Evolutionary conservation across 306 rosid genomes (phyloP).

Genomic region (Geum urbanum): DNA sequence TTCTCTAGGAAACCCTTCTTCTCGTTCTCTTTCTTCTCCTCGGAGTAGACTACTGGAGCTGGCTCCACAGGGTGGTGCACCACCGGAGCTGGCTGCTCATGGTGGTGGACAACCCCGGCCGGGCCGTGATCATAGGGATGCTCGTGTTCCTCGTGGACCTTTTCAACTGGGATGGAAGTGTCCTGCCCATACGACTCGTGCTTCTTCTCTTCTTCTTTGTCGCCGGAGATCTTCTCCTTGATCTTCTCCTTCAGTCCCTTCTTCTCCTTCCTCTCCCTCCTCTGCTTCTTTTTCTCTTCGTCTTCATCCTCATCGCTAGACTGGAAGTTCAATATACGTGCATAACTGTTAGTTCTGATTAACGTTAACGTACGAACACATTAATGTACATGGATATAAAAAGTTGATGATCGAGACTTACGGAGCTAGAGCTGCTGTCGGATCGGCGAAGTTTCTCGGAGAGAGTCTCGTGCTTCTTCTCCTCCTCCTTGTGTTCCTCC

Average conservation of each 20-base stretch:
- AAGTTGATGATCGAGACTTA: conserved; percentile 16
- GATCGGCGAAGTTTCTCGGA: conserved; percentile 39
- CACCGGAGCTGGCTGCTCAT: background rate
- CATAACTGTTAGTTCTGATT: background rate
- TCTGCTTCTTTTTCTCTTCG: conserved; percentile 43
- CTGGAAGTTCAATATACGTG: conserved; percentile 29
- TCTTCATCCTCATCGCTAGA: conserved; percentile 70
- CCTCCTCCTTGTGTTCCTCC: conserved; percentile 15
- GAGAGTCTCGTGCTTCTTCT: conserved; percentile 27
- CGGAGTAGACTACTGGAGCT: background rate
- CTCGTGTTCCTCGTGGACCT: conserved; percentile 29
- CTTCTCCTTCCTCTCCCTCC: conserved; percentile 52
- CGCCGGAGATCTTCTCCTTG: conserved; percentile 29
- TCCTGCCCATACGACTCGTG: conserved; percentile 25
- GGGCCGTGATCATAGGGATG: conserved; percentile 1
- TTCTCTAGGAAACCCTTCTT: conserved; percentile 81
- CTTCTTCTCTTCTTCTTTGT: conserved; percentile 19
- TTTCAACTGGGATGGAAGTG: conserved; percentile 50
- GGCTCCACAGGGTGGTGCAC: background rate
- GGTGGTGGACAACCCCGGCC: background rate
- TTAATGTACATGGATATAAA: too few relatives aligned
- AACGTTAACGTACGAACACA: too few relatives aligned
- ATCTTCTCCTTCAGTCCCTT: conserved; percentile 37
- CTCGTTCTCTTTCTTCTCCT: conserved; percentile 37
- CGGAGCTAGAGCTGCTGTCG: conserved; percentile 45